phyloP scores from a whole-genome alignment of 2,329 filamentous ascomycete genomes.

The Arthrobotrys musiformis region DNA sequence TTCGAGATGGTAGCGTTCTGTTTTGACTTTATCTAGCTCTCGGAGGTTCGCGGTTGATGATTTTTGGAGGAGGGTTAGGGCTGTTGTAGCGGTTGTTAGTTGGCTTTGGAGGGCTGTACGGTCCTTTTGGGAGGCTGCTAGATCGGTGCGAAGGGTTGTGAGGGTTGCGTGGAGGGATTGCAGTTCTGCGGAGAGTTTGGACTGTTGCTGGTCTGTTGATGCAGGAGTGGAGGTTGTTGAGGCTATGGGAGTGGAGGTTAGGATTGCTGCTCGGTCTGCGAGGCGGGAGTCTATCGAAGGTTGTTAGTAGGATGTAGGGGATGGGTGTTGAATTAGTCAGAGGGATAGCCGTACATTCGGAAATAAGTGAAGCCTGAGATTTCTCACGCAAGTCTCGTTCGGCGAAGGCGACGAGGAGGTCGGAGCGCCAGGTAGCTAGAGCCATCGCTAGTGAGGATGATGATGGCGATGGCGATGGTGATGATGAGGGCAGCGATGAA shows the following conservation, averaged over 20 bases:
- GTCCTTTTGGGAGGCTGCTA: slow-evolving; percentile 60
- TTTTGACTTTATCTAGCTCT: slow-evolving; percentile 72
- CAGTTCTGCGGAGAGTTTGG: slow-evolving; percentile 53
- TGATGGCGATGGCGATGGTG: not conserved
- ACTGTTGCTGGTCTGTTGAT: slow-evolving; percentile 62
- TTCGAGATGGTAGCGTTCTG: slow-evolving; percentile 80
- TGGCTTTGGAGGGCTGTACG: slow-evolving; percentile 52
- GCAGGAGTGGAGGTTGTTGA: slow-evolving; percentile 54
- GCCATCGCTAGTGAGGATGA: slow-evolving; percentile 21
- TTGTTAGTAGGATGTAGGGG: slow-evolving; percentile 11
- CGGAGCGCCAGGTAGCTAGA: slow-evolving; percentile 52
- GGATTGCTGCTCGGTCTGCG: slow-evolving; percentile 73
- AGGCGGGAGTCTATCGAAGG: slow-evolving; percentile 70
- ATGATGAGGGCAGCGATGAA: not conserved
- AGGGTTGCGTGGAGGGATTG: slow-evolving; percentile 58
- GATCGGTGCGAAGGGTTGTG: slow-evolving; percentile 57
- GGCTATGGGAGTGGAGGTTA: slow-evolving; percentile 70
- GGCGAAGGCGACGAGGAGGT: slow-evolving; percentile 56
- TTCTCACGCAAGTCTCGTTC: slow-evolving; percentile 58
- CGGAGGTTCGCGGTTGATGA: slow-evolving; percentile 66
- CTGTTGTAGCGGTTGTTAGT: slow-evolving; percentile 35
- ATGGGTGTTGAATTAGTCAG: not conserved
- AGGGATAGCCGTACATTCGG: slow-evolving; percentile 47
- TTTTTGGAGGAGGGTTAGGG: slow-evolving; percentile 69
- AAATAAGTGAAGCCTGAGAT: slow-evolving; percentile 56